Percentiles rank a stretch among this genome's conserved stretches.
These are phyloP conservation scores for Arabidopsis suecica DNA, from an alignment of 345 rosid species.

Conservation along the genomic window DNA sequence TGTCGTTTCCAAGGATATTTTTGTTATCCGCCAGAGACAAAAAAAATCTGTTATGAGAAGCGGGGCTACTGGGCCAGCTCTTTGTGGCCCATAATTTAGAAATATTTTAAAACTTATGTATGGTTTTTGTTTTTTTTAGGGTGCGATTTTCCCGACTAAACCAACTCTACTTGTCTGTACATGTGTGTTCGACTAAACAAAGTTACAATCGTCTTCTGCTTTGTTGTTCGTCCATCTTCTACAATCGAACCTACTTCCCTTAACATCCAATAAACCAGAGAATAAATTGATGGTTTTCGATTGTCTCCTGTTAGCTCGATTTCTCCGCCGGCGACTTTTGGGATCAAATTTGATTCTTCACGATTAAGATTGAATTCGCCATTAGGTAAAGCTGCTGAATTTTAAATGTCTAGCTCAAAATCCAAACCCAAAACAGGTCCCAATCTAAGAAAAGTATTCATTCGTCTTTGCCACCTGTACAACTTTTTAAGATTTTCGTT, in stretches of 20 bases:
- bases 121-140: too few relatives aligned
- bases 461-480: constrained; percentile 22
- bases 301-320: constrained; percentile 18
- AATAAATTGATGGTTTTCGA: background rate
- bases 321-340: constrained; percentile 34
- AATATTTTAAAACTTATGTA: too few relatives aligned
- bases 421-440: background rate
- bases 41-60: background rate
- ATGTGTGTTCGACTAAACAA: background rate
- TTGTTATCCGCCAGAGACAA: too few relatives aligned
- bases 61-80: background rate
- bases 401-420: background rate
- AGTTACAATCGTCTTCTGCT: background rate
- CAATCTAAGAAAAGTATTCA: constrained; percentile 11
- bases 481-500: constrained; percentile 3
- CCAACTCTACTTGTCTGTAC: background rate
- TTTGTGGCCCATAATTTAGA: background rate
- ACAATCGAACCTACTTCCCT: background rate
- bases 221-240: background rate
- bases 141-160: too few relatives aligned
- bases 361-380: background rate
- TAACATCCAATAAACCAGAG: background rate
- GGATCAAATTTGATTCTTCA: background rate
- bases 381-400: constrained; percentile 31
- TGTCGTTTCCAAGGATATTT: too few relatives aligned